Evolutionary conservation across 306 rosid species (phyloP).

Genomic region (Begonia loranthoides): DNA sequence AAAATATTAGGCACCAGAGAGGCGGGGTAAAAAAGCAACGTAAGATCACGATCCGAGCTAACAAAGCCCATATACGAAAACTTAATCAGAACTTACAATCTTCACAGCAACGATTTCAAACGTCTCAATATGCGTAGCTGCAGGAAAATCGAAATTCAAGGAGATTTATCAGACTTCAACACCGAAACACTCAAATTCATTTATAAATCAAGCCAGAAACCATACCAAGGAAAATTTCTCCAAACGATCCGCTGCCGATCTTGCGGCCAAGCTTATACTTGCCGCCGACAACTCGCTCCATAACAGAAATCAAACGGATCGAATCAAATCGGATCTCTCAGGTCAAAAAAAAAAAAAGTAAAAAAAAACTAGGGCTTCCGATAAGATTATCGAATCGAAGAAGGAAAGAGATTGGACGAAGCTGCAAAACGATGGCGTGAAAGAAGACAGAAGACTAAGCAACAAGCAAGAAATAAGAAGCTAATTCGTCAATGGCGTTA

Average conservation of each 20-base stretch:
- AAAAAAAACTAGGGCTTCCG: too few species aligned
- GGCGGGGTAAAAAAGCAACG: background rate
- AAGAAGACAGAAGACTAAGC: too few species aligned
- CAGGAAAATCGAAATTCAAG: conserved; percentile 2
- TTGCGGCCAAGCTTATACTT: conserved; percentile 60
- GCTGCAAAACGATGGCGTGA: too few species aligned
- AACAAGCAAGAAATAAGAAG: too few species aligned
- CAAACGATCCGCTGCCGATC: conserved; percentile 69
- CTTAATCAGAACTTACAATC: conserved; percentile 29
- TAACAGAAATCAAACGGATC: conserved; percentile 1
- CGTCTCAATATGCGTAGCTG: conserved; percentile 44
- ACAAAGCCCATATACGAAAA: background rate
- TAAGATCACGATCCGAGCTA: too few species aligned
- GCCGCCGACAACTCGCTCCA: conserved; percentile 56
- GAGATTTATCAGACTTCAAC: background rate
- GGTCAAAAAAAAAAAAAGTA: too few species aligned
- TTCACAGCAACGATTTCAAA: conserved; percentile 58
- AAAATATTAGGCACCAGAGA: background rate
- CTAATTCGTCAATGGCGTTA: too few species aligned
- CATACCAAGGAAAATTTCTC: conserved; percentile 54
- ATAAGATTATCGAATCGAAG: too few species aligned
- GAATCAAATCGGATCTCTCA: too few species aligned
- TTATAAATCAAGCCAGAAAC: background rate
- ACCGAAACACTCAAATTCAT: background rate
- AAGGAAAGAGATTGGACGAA: too few species aligned